Evolutionary conservation across 371 early-diverging fungal genomes (phyloP), one percentile per base, ranked within the genome.

Genomic region (Actinomortierella wolfii): DNA sequence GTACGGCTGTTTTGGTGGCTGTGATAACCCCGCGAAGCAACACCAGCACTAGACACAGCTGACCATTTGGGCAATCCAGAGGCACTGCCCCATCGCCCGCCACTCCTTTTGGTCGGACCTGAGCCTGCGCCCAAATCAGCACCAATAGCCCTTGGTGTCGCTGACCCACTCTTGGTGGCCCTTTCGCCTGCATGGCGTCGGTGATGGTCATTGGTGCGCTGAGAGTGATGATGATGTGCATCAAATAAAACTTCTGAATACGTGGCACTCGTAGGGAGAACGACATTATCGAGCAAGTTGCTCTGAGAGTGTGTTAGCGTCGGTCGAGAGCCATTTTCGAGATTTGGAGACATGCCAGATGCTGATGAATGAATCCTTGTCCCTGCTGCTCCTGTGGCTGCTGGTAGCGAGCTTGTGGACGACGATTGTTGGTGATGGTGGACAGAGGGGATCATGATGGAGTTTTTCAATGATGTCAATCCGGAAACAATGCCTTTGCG

Each of bases 361-460:
- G n/a, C n/a, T 4, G 54, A 55, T 9, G 34, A 50, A 9, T 40
- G 40, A 24, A 1, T 45, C 54, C 13, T 24, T 41, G 8, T 40
- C 50, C 34, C 20, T 24, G 20, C 21, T 21, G 8, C 21, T 20
- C 2, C 47, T 20, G 8, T 21, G 24, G 21, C 47, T 21, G 21
- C 24, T 8, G 3, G 20, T 15, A 21, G 17, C 21, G 47, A 47
- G 3, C 21, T 26, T 13, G 51, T 26, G 11, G 48, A 20, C 1
- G 67, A 62, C 2, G 57, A 23, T 34, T 34, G 34, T 34, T 34
- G 34, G n/a, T n/a, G n/a, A 6, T 34, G 34, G 34, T 34, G 34
- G 1, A 73, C 23, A 6, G 74, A 59, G 6, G 74, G 74, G 41
- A 73, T 73, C 74, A 73, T 63, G 57, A 73, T 73, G 20, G 74